Percentiles rank a stretch among this genome's conserved stretches.
These are phyloP conservation scores for Parietaria judaica DNA, from an alignment of 306 rosid species.

Conservation along the genomic window DNA sequence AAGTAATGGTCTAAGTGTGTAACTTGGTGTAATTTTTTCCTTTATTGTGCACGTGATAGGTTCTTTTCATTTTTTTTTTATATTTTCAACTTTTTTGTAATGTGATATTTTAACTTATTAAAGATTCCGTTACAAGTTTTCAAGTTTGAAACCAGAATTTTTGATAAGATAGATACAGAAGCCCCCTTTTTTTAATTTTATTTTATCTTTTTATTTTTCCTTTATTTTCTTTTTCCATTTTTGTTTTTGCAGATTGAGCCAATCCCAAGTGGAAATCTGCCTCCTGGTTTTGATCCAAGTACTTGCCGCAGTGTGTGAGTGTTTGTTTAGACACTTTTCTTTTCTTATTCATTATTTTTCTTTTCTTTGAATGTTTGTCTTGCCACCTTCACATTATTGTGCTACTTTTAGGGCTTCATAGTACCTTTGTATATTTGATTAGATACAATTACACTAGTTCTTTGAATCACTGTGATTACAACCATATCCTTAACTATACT, in stretches of 20 bases:
- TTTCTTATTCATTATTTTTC: conserved; percentile 3
- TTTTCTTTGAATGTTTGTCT: conserved; percentile 19
- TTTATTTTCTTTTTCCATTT: conserved; percentile 38
- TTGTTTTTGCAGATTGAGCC: conserved; percentile 97
- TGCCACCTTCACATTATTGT: conserved; percentile 18
- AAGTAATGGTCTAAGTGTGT: neutral
- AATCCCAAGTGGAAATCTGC: conserved; percentile 98
- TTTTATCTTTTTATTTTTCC: conserved; percentile 24
- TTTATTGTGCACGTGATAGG: neutral
- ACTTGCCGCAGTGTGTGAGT: conserved; percentile 99
- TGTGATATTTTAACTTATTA: neutral
- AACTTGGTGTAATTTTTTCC: neutral
- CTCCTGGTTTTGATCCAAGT: conserved; percentile 99
- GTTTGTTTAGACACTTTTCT: conserved; percentile 46
- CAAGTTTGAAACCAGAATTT: neutral
- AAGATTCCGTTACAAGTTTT: neutral
- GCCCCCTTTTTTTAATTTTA: conserved; percentile 18
- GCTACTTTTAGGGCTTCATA: neutral
- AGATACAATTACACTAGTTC: too few relatives aligned
- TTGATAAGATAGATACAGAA: conserved; percentile 14
- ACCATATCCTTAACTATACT: neutral
- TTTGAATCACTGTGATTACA: neutral
- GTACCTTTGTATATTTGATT: neutral
- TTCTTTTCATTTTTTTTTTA: neutral
- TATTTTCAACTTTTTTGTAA: neutral